Base-by-base conservation (phyloP, 2,329 filamentous ascomycete species). In the Lithohypha guttulata region DNA sequence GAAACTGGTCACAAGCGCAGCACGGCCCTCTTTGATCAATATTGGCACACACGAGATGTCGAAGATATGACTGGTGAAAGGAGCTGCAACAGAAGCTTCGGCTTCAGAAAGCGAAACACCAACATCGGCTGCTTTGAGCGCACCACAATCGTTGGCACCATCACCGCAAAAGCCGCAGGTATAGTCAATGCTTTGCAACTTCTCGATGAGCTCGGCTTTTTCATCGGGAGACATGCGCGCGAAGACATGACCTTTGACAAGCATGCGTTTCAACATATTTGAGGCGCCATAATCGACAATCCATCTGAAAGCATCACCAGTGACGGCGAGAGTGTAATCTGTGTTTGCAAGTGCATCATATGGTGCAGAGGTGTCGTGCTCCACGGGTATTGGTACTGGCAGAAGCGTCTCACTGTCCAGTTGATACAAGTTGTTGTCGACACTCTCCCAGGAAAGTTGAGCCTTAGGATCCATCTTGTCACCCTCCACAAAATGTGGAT, bases 221-320 rank as follows among this genome's bases (percentile, higher is more conserved):
- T 98, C 91, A 56, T 98, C 93, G 0, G 91, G 93, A 2, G 89
- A 96, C 91, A 98, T 98, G 51, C 91, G 81, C 3, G 91, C 93
- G 60, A 93, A 98, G 1, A 98, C 85, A 59, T 91, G 89, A 18
- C 89, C 87, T 39, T 75, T 75, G 23, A 94, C 80, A 39, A 98
- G 82, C 79, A 96, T 89, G 69, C 91, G 58, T 18, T 45, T 25
- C 22, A 96, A 66, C 0, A 93, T 71, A 39, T 83, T 77, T n/a
- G 84, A 75, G 0, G 81, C 77, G 0, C 84, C 89, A 59, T 79
- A 96, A 61, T 98, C 89, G 34, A 98, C 71, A 35, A 96, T 78
- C 91, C 91, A 98, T 46, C 91, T 80, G 61, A 98, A 98, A 0
- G 93, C 83, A 53, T 98, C 91, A 30, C 91, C 93, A 42, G 77